Conservation (phyloP, 768 basidiomycete genomes). For the Amanita brunnescens region DNA sequence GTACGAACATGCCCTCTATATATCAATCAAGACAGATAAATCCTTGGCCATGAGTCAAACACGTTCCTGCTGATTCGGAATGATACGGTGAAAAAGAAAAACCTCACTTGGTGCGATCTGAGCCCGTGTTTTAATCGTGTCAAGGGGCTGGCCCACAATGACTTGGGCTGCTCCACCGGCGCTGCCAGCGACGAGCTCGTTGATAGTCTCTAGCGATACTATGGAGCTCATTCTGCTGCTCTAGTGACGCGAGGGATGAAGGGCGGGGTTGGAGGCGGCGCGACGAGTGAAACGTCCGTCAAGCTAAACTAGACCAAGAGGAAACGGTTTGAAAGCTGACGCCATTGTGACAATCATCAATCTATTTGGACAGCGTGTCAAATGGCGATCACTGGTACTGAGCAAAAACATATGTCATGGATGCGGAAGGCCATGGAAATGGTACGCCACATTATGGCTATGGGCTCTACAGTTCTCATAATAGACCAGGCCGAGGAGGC, state of each 20-base stretch:
- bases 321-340: neutral
- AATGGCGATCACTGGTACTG: neutral
- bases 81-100: neutral
- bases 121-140: conserved; percentile 83
- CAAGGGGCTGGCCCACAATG: conserved; percentile 86
- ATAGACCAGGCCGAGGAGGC: conserved; percentile 72
- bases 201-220: conserved; percentile 39
- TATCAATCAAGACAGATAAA: neutral
- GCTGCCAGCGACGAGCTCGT: conserved; percentile 83
- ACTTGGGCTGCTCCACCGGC: conserved; percentile 94
- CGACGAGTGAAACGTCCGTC: neutral
- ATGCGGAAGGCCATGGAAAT: conserved; percentile 81
- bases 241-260: no score
- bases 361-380: neutral
- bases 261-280: neutral
- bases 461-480: neutral
- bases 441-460: conserved; percentile 32
- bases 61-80: neutral
- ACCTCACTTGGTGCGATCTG: conserved; percentile 75
- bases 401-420: conserved; percentile 40
- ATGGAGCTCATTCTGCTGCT: neutral
- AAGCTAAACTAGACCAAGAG: neutral
- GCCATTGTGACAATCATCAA: neutral
- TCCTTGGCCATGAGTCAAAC: conserved; percentile 6
- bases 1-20: conserved; percentile 81